Evolutionary conservation across 2,329 filamentous ascomycete species (phyloP), one percentile per base, ranked within the genome.

Genomic region (Cadophora luteo-olivacea): DNA sequence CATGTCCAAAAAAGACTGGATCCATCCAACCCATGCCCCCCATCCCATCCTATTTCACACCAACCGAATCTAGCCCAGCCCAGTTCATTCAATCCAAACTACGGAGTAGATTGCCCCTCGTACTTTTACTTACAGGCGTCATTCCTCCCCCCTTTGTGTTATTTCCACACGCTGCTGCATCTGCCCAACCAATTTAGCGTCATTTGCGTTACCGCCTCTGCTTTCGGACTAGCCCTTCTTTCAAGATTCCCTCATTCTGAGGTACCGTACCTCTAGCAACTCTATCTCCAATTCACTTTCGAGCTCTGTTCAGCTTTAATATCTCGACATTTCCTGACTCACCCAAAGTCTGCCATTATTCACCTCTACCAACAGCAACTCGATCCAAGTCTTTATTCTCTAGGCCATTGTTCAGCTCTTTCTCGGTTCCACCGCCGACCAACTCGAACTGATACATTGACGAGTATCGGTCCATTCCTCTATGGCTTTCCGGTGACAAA

Each of bases 401-500:
- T 38, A 14, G 62, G 2, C 61, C 55, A 19, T 51, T 48, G 52
- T 49, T 64, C 61, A 61, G 36, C 14, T 38, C 55, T 41, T 68
- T 60, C 63, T 62, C 29, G 52, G 64, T 19, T 32, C 19, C 55
- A 16, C 41, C 51, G 12, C 54, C 41, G 29, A 29, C n/a, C 66
- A 63, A 67, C 60, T 63, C 65, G 29, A 67, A 68, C 69, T 69
- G 72, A 63, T 71, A 70, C 70, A 61, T 48, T 25, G 57, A 55
- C 64, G 19, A 68, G 73, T 70, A 66, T 72, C 68, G 61, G 54
- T 57, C 61, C 64, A 63, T 52, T 66, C 65, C 67, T 72, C 67
- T 71, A 76, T 76, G 74, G 72, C 72, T 73, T 63, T 67, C 57
- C 69, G 70, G 67, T 75, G 65, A 72, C 67, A 68, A 48, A 52